Evolutionary conservation across 495 filamentous ascomycete species (phyloP), one percentile per base, ranked within the genome.

Genomic region (Chaetomium cochliodes): DNA sequence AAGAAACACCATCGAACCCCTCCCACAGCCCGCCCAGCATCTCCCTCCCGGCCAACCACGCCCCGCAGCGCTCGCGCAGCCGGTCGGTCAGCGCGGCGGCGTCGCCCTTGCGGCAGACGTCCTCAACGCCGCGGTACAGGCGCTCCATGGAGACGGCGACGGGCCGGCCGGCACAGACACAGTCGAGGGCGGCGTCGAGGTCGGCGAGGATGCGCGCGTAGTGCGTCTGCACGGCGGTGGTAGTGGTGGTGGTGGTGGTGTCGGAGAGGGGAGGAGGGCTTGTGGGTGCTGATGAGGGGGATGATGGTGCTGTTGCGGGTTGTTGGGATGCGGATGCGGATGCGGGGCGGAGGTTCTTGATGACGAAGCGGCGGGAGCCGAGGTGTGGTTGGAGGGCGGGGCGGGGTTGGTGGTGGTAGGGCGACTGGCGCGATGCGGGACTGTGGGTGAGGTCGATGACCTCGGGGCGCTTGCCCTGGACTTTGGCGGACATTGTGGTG

Each of bases 111-210:
- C 90, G 84, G 74, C 94, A 98, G 0, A 96, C 81, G 70, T 93
- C 93, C 79, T 98, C 93, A 0, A 92, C 90, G 0, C 90, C 92
- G 37, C 90, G 85, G 74, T 98, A 97, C 12, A 98, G 81, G 64
- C 91, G 88, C 73, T 98, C 94, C 50, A 96, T 76, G 15, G 92
- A 91, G 64, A 84, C 81, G 1, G 78, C 75, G 7, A 89, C 82
- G 63, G 85, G 82, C 60, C 82, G 78, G 41, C 83, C 79, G 13
- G 78, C 71, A 70, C 97, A 96, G 16, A 96, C 87, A 20, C 87
- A 84, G 5, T 79, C 77, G 53, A 98, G 79, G 2, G 91, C 92
- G 41, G 78, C 78, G 64, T 91, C 85, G 8, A 98, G 76, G 70
- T 92, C 88, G 50, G 73, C 74, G 85, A 87, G 91, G 2, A 85